These are phyloP conservation scores for Hemisphaericaspora xylanilytica DNA, from an alignment of 1,139 yeast species.

Conservation along the genomic window DNA sequence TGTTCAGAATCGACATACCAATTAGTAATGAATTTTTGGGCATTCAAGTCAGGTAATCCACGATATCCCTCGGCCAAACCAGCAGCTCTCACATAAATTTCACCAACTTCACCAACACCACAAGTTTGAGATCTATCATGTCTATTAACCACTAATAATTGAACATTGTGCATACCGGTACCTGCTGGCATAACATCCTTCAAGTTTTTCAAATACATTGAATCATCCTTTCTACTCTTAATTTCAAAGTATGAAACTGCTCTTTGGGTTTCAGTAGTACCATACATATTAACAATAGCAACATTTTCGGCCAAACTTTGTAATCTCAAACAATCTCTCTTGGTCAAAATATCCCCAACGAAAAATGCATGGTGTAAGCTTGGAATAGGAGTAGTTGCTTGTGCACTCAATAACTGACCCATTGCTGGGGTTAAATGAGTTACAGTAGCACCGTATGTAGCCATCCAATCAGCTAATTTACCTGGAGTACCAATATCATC, in stretches of 20 bases:
- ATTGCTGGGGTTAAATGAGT: conserved; percentile 98
- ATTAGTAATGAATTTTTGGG: conserved; percentile 80
- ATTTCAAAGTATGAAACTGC: conserved; percentile 94
- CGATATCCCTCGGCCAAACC: conserved; percentile 97
- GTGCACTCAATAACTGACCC: conserved; percentile 97
- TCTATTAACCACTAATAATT: conserved; percentile 88
- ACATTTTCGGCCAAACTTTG: conserved; percentile 92
- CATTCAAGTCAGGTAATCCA: conserved; percentile 84
- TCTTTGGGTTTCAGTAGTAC: conserved; percentile 98
- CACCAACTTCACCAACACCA: conserved; percentile 99
- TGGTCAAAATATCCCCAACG: conserved; percentile 95
- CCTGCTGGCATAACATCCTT: conserved; percentile 99
- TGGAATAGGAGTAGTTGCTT: conserved; percentile 89
- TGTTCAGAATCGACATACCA: conserved; percentile 74
- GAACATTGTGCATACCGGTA: conserved; percentile 94
- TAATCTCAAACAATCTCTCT: conserved; percentile 90
- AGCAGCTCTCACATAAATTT: conserved; percentile 95
- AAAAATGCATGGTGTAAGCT: conserved; percentile 92
- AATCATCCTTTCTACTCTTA: conserved; percentile 65
- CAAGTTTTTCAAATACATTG: conserved; percentile 73
- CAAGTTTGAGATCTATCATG: conserved; percentile 84
- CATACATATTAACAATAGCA: conserved; percentile 94
- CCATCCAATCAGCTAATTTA: conserved; percentile 96
- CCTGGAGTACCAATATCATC: conserved; percentile 99
- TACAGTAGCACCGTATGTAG: conserved; percentile 83